These are phyloP conservation scores for Daldinia concentrica DNA, from an alignment of 495 filamentous ascomycete genomes.

Conservation along the genomic window DNA sequence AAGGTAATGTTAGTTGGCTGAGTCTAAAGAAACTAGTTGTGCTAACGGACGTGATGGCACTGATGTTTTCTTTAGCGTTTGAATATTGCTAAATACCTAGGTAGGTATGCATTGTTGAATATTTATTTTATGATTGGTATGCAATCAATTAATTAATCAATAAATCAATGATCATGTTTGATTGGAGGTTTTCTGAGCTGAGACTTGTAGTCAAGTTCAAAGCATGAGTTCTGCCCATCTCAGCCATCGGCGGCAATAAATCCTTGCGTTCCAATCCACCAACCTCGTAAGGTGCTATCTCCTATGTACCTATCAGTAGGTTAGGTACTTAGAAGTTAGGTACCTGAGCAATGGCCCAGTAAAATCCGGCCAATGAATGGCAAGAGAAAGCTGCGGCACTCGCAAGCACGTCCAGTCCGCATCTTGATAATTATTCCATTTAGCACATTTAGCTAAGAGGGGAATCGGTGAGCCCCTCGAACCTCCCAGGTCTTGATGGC, in stretches of 20 bases:
- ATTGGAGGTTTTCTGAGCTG: conserved; percentile 35
- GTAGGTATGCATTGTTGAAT: no score
- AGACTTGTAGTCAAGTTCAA: not conserved
- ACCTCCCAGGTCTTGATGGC: not conserved
- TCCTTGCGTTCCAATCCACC: conserved; percentile 14
- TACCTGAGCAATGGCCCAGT: conserved; percentile 18
- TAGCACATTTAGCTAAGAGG: not conserved
- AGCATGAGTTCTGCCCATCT: not conserved
- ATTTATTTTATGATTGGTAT: no score
- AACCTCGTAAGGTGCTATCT: not conserved
- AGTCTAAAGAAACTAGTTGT: not conserved
- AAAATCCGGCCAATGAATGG: conserved; percentile 9
- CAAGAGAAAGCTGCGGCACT: not conserved
- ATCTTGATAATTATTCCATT: conserved; percentile 4
- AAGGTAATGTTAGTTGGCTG: not conserved
- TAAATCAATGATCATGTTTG: not conserved
- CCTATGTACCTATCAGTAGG: not conserved
- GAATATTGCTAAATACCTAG: no score
- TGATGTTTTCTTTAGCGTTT: not conserved
- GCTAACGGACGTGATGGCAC: not conserved
- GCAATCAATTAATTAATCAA: not conserved
- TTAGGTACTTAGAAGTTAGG: conserved; percentile 22
- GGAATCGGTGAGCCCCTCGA: conserved; percentile 9
- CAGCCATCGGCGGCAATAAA: conserved; percentile 26
- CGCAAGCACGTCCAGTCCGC: conserved; percentile 1